A percentile compares a stretch with the other conserved stretches of the same genome.
Conservation (phyloP, 2,329 filamentous ascomycete genomes). For the Alternaria ventricosa region DNA sequence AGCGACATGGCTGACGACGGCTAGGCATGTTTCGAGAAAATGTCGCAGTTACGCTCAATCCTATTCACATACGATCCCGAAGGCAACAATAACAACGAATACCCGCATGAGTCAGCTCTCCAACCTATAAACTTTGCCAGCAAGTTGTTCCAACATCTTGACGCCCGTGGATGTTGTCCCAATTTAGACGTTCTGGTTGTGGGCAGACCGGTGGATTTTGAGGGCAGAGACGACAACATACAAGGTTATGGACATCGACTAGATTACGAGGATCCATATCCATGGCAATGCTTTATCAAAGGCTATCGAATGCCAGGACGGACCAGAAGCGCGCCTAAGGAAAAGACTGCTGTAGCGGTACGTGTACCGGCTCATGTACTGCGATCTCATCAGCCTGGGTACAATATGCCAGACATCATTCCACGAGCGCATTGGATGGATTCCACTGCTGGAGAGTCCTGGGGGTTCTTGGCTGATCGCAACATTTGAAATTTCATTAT, state of each 20-base stretch:
- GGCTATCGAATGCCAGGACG: background rate
- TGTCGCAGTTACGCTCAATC: background rate
- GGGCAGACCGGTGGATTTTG: background rate
- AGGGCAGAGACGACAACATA: too few relatives aligned
- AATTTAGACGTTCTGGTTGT: background rate
- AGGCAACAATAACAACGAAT: too few relatives aligned
- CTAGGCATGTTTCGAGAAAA: background rate
- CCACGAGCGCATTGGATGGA: constrained; percentile 1
- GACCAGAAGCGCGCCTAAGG: background rate
- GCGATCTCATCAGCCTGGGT: background rate
- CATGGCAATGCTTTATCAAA: constrained; percentile 11
- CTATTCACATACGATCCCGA: background rate
- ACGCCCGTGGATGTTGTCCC: background rate
- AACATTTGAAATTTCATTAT: background rate
- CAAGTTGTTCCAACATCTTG: background rate
- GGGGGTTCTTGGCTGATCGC: background rate
- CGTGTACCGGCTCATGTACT: background rate
- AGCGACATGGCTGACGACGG: background rate
- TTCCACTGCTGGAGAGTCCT: background rate
- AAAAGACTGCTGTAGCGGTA: background rate
- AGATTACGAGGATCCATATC: background rate
- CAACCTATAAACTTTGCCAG: background rate
- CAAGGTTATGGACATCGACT: too few relatives aligned
- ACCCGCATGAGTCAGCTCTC: background rate
- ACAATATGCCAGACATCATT: constrained; percentile 4